Evolutionary conservation across 1,284 basidiomycete genomes (phyloP), one percentile per base, ranked within the genome.

Genomic region (Apiotrichum laibachii): DNA sequence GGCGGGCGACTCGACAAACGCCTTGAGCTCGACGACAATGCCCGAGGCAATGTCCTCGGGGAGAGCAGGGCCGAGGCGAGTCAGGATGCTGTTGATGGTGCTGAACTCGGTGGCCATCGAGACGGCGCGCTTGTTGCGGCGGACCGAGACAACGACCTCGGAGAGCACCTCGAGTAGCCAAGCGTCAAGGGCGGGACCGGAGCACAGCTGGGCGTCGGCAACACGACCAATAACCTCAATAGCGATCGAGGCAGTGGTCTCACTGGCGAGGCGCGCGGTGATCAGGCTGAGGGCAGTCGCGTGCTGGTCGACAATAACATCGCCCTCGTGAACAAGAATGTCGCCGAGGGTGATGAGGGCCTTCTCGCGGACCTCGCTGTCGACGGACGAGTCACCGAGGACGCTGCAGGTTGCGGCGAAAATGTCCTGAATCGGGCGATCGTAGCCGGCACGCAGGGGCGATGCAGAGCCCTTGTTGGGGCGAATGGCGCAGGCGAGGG

Each of bases 311-410:
- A 70, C 66, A 16, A 84, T 69, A 18, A 85, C 80, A 53, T 92
- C 90, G 0, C 89, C 88, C 12, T 92, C 90, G 64, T 86, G 87
- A 40, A 92, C 84, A 83, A 97, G 89, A 6, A 98, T 79, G 69
- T 91, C 88, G 1, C 89, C 92, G 40, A 97, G 83, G 46, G 85
- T 86, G 37, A 88, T 85, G 68, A 98, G 88, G 0, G 92, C 92
- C 63, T 85, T 86, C 40, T 85, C 83, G 44, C 91, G 86, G 37
- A 99, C 91, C 65, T 97, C 92, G 13, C 90, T 87, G 73, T 98
- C 95, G 5, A 92, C 92, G 63, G 92, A 89, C 60, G 88, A 84
- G 53, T 85, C 88, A 52, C 81, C 84, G 43, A 99, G 80, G 40
- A 92, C 83, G 21, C 80, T 75, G 2, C 89, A 80, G 3, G 90